Base-by-base conservation (phyloP, 495 filamentous ascomycete species). In the Echria macrotheca region DNA sequence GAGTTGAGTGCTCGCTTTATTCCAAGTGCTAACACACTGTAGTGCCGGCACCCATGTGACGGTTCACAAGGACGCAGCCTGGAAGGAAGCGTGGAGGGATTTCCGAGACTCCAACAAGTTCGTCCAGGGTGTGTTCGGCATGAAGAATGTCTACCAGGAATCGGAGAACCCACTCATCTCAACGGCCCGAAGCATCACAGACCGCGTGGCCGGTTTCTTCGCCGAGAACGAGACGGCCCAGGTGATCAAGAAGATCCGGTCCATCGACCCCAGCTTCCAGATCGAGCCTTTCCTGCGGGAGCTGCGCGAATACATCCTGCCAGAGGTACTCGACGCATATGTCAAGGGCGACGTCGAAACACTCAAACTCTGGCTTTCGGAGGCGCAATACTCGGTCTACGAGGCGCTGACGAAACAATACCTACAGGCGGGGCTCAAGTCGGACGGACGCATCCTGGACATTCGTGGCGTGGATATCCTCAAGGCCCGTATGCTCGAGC, bases 201-300 rank as follows among this genome's bases (percentile, higher is more conserved):
- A 98, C 66, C 80, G 86, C 33, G 78, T 98, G 23, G 89, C 87
- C 40, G 89, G 94, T 21, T 97, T 96, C 69, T 98, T 98, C 55
- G 93, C 93, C 28, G 93, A 97, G 65, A 98, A 96, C 66, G 93
- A 98, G 69, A 96, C 93, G 9, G 93, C 93, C 12, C 82, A 78
- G 74, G 93, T 98, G 2, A 91, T 98, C 74, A 96, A 94, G 72
- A 95, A 89, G 66, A 91, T 98, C 72, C 82, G 90, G n/a, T 81
- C 89, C 52, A 94, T 97, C 80, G 94, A 98, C 58, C 94, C 93
- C 10, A 82, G 74, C 48, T 98, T 98, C 76, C 87, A 95, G 65
- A 78, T 95, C 62, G 93, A 98, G 64, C 81, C 87, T 0, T 98
- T 96, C 75, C 71, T 96, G 28, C 82, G 85, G 43, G 93, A 98